Base-by-base conservation (phyloP, 305 asterid genomes). In the Andrographis paniculata region DNA sequence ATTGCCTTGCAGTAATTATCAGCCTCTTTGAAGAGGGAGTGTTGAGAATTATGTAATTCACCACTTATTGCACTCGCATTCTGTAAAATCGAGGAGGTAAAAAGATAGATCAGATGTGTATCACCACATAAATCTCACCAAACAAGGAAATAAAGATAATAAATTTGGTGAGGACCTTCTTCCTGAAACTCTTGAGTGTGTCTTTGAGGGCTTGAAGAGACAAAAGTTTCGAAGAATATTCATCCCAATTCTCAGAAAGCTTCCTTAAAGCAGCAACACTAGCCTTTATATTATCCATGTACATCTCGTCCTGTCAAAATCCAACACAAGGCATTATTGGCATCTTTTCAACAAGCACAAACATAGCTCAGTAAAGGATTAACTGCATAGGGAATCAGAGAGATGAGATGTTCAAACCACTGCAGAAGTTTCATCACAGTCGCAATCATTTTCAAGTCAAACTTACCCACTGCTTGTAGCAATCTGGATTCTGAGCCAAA, bases 401-500 rank as follows among this genome's bases (percentile, higher is more conserved):
- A n/a, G n/a, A n/a, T n/a, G n/a, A n/a, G n/a, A n/a, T n/a, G n/a
- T n/a, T n/a, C n/a, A n/a, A n/a, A n/a, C n/a, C n/a, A n/a, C n/a
- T n/a, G n/a, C n/a, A n/a, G n/a, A n/a, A n/a, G n/a, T n/a, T n/a
- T n/a, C n/a, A n/a, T n/a, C n/a, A n/a, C n/a, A n/a, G n/a, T n/a
- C n/a, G n/a, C n/a, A n/a, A n/a, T n/a, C n/a, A n/a, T n/a, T n/a
- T n/a, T n/a, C n/a, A n/a, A n/a, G n/a, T n/a, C n/a, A 45, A 47
- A 20, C 87, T 58, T 72, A 87, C 93, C 96, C 96, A 83, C 50
- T 76, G 87, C 78, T 72, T 76, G 67, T 69, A 83, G 66, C 89
- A 77, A 51, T 80, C 96, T 6, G 82, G 67, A 62, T 65, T 80
- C 69, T 80, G 94, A 48, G 68, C 63, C 77, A 86, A 78, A 64